Evolutionary conservation across 805 yeast genomes (phyloP), one percentile per base, ranked within the genome.

Genomic region (Hanseniaspora taiwanica): DNA sequence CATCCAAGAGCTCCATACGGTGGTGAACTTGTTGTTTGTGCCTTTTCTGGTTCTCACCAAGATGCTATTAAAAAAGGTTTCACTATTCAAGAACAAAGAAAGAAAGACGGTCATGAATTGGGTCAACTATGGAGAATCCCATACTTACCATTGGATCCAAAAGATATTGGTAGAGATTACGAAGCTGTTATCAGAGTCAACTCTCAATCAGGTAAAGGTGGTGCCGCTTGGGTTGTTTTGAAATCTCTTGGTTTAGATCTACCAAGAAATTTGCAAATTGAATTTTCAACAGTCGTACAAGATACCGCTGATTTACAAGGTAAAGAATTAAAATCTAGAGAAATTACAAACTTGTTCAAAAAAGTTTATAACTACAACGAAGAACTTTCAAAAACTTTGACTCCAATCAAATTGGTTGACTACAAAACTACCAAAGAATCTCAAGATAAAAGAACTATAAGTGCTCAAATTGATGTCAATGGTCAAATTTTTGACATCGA

Each of bases 201-300:
- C 64, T 80, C 89, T 18, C 89, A 80, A 63, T 76, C 84, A n/a
- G 89, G 89, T 59, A 80, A 80, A 60, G 89, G 89, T 55, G 89
- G 89, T 60, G 84, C 87, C 36, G 84, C 87, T 18, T 80, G 89
- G 89, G 75, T 80, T 42, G 69, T 80, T 46, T 70, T 78, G 53
- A 69, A 82, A 62, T 65, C 81, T 24, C 62, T 78, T 49, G 86
- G 83, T 46, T 64, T 80, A 49, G 89, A 80, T 54, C 63, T 80
- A 46, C 89, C 89, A 56, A 72, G 85, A 64, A 65, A 64, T 41
- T 63, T 80, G 60, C 89, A 80, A 64, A 73, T 80, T 42, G 69
- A 69, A 43, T 80, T 80, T 60, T 77, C 85, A 12, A 64, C 66
- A 21, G 60, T 71, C 44, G 85, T 80, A 34, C 89, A 80, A 63